Evolutionary conservation across 192 early-diverging fungal species (phyloP), one percentile per base, ranked within the genome.

Genomic region (Diversispora epigaea): DNA sequence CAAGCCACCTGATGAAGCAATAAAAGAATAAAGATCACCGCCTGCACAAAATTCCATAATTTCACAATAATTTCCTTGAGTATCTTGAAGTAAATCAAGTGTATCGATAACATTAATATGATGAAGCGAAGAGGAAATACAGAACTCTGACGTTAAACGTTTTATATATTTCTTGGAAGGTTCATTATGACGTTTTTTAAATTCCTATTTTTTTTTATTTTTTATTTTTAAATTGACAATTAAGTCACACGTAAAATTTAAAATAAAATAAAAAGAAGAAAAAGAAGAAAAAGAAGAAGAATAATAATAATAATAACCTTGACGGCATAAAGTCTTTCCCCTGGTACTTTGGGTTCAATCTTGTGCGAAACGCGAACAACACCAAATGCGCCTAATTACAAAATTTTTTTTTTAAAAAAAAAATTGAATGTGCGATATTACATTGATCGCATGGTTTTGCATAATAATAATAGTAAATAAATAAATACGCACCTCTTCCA

Each of bases 11-110:
- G 79, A 77, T 19, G 81, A 79, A 19, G 94, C 93, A 62, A 96
- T 91, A 15, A 91, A 61, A 25, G 80, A 74, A 77, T 87, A 95
- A 46, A 96, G 70, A 79, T 96, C 94, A 2, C 94, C 94, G 19
- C 92, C 93, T 10, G 85, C 80, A 68, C 91, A 91, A 79, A 90
- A 96, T 74, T 96, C 93, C 92, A 96, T 94, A 15, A 96, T 92
- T 70, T 89, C 84, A 15, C 83, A 84, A 47, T 84, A 89, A 41
- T 83, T 78, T 39, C 86, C 86, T 50, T 92, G 91, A 43, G 89
- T 89, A 25, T 91, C 85, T 45, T 85, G 87, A 22, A 89, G 71
- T 60, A 96, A 79, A 79, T 96, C 94, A 11, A 94, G 79, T 0
- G 91, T 95, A 62, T 89, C 77, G 56, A 96, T 89, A 32, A 96